A percentile compares a stretch with the other conserved stretches of the same genome.
These are phyloP conservation scores for Hymenoscyphus scutula DNA, from an alignment of 2,329 filamentous ascomycete species.

Conservation along the genomic window DNA sequence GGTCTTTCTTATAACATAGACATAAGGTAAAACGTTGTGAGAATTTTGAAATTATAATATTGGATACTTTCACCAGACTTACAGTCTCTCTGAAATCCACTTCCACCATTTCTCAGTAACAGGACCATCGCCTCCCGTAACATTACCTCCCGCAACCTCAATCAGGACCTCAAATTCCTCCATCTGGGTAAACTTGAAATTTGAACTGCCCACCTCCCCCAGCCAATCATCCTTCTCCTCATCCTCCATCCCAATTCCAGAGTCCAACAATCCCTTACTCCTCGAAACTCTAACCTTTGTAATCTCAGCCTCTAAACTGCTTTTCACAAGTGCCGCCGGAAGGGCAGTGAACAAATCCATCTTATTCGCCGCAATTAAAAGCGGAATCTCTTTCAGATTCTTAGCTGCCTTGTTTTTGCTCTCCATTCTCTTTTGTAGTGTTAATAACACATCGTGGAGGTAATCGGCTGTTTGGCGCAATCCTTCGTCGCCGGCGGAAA, in stretches of 20 bases:
- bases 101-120: conserved; percentile 82
- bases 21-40: too few relatives aligned
- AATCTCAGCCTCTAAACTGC: conserved; percentile 76
- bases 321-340: conserved; percentile 72
- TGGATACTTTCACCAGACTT: conserved; percentile 14
- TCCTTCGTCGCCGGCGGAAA: conserved; percentile 53
- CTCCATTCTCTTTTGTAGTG: conserved; percentile 71
- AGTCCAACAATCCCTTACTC: conserved; percentile 79
- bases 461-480: conserved; percentile 77
- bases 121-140: conserved; percentile 58
- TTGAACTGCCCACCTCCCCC: conserved; percentile 73
- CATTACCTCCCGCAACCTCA: conserved; percentile 73
- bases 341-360: conserved; percentile 91
- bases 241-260: conserved; percentile 67
- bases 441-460: conserved; percentile 83
- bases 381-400: conserved; percentile 59
- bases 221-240: conserved; percentile 79
- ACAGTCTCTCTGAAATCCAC: conserved; percentile 81
- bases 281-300: conserved; percentile 72
- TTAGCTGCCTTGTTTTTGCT: conserved; percentile 55
- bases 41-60: neutral
- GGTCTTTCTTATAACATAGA: too few relatives aligned
- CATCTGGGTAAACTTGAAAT: conserved; percentile 79
- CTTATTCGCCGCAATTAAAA: conserved; percentile 92
- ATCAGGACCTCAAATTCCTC: conserved; percentile 79